Evolutionary conservation across 2,329 filamentous ascomycete species (phyloP), one percentile per base, ranked within the genome.

Genomic region (Macrophomina phaseolina): DNA sequence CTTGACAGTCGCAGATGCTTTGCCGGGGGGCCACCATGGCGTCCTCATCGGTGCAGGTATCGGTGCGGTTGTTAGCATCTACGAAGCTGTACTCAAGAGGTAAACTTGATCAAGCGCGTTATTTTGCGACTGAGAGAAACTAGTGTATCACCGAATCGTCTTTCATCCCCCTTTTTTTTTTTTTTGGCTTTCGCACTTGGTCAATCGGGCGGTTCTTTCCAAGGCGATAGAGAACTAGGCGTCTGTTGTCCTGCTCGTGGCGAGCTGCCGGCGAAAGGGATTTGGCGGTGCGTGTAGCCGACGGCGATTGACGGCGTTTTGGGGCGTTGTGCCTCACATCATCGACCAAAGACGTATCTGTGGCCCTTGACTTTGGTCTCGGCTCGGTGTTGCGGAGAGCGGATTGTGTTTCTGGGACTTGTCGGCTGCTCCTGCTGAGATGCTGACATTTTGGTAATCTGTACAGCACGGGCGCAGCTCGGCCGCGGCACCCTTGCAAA

Each of bases 21-120:
- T 94, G 52, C 91, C 90, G 69, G 90, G 90, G 51, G 90, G 90
- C 68, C 91, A 89, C 79, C 84, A 87, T 72, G 90, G 90, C 42
- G 81, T 92, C 58, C 77, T 94, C 56, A 87, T 90, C 40, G 90
- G 90, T 56, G 84, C 89, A 6, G 86, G 85, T 65, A 87, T 94
- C 70, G 90, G 89, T 4, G 86, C 86, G 28, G 74, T 94, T 34
- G 83, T 89, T 56, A 90, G 90, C 70, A 79, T 95, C 69, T 95
- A 94, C 78, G 91, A 94, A 70, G 92, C 91, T 46, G 88, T 91
- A 30, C 79, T 94, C 75, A 89, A 86, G 80, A 92, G 78, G 64
- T 79, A 71, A 42, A 58, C 30, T 53, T 18, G 30, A 46, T 23
- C 28, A 30, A 23, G 11, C 28, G 45, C 30, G 49, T 14, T 28